Evolutionary conservation across 805 yeast species (phyloP).

Genomic region (Saturnispora silvae): DNA sequence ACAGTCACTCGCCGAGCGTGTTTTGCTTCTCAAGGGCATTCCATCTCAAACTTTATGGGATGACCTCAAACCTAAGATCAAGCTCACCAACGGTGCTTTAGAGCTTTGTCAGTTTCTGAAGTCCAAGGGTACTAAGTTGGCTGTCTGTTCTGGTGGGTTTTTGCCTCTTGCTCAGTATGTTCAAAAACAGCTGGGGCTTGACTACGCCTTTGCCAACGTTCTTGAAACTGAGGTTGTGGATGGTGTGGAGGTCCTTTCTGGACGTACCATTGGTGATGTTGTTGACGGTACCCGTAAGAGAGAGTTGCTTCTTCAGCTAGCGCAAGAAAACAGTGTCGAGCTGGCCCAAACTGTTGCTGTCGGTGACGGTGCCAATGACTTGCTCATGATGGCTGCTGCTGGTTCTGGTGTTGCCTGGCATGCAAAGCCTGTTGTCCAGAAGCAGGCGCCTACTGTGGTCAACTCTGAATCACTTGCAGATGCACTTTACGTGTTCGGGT

Average conservation of each 20-base stretch:
- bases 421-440: constrained; percentile 89
- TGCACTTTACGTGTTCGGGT: constrained; percentile 73
- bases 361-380: constrained; percentile 96
- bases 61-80: constrained; percentile 56
- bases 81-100: constrained; percentile 76
- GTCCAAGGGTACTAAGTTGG: constrained; percentile 54
- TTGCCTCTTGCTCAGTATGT: constrained; percentile 76
- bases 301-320: constrained; percentile 50
- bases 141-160: constrained; percentile 93
- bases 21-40: constrained; percentile 71
- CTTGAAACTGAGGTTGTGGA: constrained; percentile 34
- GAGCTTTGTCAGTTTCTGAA: constrained; percentile 59
- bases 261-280: constrained; percentile 66
- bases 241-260: constrained; percentile 45
- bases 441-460: constrained; percentile 68
- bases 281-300: constrained; percentile 87
- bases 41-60: constrained; percentile 66
- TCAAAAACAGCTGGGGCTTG: constrained; percentile 55
- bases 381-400: constrained; percentile 82
- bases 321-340: constrained; percentile 42
- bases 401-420: constrained; percentile 97
- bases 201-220: constrained; percentile 82
- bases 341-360: constrained; percentile 60
- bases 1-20: constrained; percentile 69
- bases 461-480: constrained; percentile 69